phyloP scores from a whole-genome alignment of 139 green algal species.

The Nannochloris sp. region DNA sequence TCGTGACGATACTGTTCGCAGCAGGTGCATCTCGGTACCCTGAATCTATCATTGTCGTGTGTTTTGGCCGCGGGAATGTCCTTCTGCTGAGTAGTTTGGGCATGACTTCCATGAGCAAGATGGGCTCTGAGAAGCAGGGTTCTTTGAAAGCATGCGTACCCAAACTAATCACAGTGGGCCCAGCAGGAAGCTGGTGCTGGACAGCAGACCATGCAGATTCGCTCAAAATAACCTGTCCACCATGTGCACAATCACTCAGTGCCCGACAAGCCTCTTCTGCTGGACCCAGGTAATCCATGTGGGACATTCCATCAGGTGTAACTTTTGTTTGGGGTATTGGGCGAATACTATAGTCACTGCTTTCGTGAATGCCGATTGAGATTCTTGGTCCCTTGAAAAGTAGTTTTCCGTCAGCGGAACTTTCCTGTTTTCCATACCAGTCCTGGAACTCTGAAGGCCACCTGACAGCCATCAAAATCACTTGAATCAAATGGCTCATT shows the following conservation, averaged over 20 bases:
- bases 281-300: constrained; percentile 37
- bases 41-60: constrained; percentile 47
- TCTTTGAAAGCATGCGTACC: constrained; percentile 49
- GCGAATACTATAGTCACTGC: constrained; percentile 18
- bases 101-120: constrained; percentile 63
- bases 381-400: constrained; percentile 59
- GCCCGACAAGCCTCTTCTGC: constrained; percentile 34
- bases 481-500: constrained; percentile 61
- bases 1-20: constrained; percentile 43
- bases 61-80: constrained; percentile 46
- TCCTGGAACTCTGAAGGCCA: constrained; percentile 43
- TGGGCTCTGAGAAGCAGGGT: constrained; percentile 24
- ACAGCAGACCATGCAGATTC: constrained; percentile 60
- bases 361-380: constrained; percentile 57
- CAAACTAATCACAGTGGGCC: constrained; percentile 48
- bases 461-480: constrained; percentile 34
- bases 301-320: constrained; percentile 7
- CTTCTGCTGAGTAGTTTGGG: constrained; percentile 53
- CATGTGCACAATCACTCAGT: constrained; percentile 36
- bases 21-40: constrained; percentile 64
- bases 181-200: constrained; percentile 46
- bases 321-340: not conserved
- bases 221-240: constrained; percentile 65
- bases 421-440: constrained; percentile 36
- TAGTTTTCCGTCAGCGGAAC: constrained; percentile 47